Base-by-base conservation (phyloP, 2,329 filamentous ascomycete species). In the Epichloe amarillans region DNA sequence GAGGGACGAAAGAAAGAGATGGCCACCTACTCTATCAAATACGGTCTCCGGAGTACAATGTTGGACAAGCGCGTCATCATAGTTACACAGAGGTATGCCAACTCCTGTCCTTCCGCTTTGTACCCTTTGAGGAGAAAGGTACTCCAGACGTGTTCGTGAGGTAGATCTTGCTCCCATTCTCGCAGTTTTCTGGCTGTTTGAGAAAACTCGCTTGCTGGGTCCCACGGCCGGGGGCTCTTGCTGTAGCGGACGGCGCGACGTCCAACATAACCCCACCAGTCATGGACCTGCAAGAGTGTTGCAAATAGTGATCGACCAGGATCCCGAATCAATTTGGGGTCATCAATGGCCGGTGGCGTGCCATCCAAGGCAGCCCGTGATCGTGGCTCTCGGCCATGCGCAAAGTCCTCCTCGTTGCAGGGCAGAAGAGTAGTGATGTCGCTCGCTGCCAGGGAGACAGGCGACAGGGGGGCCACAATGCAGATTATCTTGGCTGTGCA, bases 401-500 rank as follows among this genome's bases (percentile, higher is more conserved):
- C 68, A 55, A 79, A 80, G 50, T 78, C 73, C 0, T 66, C 63
- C 56, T 80, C 76, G 52, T 74, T 69, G 57, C 73, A 70, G 0
- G 76, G 76, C 1, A 80, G 67, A 21, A 79, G 65, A 2, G 75
- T 66, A 0, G 74, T 78, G 42, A 80, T 79, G 53, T 80, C 76
- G 36, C 69, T 67, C 3, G 74, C 71, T 5, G 70, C 68, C 3
- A 80, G 64, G 0, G 74, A 73, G 2, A 76, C 67, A 3, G 76
- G 75, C 11, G 73, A 74, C 33, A 67, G 64, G 3, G 3, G 74
- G 73, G 0, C 75, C 73, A 0, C 74, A 77, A 54, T 78, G 74
- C 23, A 80, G 65, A 55, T 76, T 77, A 54, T 80, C 76, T 57
- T 80, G 76, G 55, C 72, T 78, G 57, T 79, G 73, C 36, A 80